A percentile compares a stretch with the other conserved stretches of the same genome.
Evolutionary conservation across 257 asterid genomes (phyloP).

Genomic region (Pogostemon cablin): DNA sequence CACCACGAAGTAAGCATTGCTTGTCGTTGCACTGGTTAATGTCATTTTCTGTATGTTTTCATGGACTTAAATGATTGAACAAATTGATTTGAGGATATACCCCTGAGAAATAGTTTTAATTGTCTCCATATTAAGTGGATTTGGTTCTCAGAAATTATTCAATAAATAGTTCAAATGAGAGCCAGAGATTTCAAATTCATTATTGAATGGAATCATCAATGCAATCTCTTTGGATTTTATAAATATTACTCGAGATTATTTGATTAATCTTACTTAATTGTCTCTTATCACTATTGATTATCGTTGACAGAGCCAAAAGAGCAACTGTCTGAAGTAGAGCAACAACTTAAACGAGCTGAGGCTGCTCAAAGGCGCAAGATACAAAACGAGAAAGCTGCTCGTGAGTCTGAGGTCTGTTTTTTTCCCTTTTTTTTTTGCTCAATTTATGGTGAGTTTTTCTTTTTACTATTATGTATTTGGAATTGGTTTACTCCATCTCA

Average conservation of each 20-base stretch:
- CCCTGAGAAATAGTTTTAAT: background rate
- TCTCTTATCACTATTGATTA: conserved; percentile 19
- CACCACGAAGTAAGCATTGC: conserved; percentile 66
- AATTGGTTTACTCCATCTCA: background rate
- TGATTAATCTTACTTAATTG: background rate
- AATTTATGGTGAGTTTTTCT: background rate
- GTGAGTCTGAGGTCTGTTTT: conserved; percentile 71
- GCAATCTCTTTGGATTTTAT: background rate
- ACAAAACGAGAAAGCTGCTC: conserved; percentile 85
- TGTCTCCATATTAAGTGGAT: conserved; percentile 6
- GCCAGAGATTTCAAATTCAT: background rate
- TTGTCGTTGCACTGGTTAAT: conserved; percentile 11
- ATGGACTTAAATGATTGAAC: conserved; percentile 4
- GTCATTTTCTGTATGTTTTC: conserved; percentile 16
- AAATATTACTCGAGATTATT: background rate
- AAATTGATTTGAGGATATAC: background rate
- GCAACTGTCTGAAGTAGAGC: conserved; percentile 74
- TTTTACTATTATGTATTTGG: background rate
- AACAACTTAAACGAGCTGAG: conserved; percentile 82
- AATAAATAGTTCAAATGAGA: background rate
- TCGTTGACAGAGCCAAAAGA: conserved; percentile 67
- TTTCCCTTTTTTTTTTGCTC: conserved; percentile 8
- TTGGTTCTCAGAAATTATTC: background rate
- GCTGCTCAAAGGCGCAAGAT: conserved; percentile 81
- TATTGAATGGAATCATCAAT: background rate